These are phyloP conservation scores for Plasmodium inui DNA, from an alignment of 169 alveolate genomes.

Conservation along the genomic window DNA sequence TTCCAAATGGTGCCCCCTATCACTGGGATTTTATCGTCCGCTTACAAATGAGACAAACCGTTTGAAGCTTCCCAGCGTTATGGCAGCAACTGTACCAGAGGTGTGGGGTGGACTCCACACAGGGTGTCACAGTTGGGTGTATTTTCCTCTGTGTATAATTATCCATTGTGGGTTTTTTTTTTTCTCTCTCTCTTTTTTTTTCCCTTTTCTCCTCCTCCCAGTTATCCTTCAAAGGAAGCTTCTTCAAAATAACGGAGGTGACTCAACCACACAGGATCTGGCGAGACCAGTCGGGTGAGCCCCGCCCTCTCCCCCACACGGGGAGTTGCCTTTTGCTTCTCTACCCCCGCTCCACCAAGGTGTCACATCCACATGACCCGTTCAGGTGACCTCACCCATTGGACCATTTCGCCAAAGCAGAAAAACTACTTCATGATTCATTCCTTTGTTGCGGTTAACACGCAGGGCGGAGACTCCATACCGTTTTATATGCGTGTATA, in stretches of 20 bases:
- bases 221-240: background rate
- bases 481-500: background rate
- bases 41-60: background rate
- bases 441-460: background rate
- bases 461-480: background rate
- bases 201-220: background rate
- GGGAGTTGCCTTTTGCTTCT: background rate
- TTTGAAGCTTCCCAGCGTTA: background rate
- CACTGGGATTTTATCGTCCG: background rate
- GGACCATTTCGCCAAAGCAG: background rate
- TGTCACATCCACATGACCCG: background rate
- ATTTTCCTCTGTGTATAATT: background rate
- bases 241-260: background rate
- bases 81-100: background rate
- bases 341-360: background rate
- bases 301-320: no score
- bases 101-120: background rate
- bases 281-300: background rate
- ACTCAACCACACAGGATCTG: background rate
- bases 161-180: background rate
- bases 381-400: background rate
- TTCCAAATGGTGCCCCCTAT: background rate
- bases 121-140: background rate
- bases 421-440: background rate
- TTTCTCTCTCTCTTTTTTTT: no score